A percentile compares a stretch with the other conserved stretches of the same genome.
phyloP scores from a whole-genome alignment of 106 monocot species.

The Acorus calamus region DNA sequence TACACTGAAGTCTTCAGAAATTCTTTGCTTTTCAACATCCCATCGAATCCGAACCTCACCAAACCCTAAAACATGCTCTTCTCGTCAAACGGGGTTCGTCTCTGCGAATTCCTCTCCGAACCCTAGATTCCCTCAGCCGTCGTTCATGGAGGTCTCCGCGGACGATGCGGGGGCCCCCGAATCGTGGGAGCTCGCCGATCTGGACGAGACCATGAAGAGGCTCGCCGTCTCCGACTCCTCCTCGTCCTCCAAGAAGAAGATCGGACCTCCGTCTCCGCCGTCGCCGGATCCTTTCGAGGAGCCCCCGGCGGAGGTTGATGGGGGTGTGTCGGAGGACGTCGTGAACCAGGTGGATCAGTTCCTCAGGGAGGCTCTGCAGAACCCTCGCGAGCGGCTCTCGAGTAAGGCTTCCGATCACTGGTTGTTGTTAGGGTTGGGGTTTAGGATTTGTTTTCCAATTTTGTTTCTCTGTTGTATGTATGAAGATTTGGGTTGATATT shows the following conservation, averaged over 20 bases:
- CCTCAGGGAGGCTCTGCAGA: constrained; percentile 79
- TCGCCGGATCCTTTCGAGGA: constrained; percentile 10
- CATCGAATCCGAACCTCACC: no score
- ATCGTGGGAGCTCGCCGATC: constrained; percentile 78
- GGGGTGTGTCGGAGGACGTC: constrained; percentile 20
- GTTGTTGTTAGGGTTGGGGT: background rate
- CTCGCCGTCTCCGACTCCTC: constrained; percentile 20
- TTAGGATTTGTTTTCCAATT: background rate
- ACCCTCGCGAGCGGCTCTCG: constrained; percentile 78
- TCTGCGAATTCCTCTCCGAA: no score
- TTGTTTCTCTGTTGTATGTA: background rate
- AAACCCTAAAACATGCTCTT: no score
- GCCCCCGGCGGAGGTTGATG: background rate
- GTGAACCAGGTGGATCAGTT: constrained; percentile 76
- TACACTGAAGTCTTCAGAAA: no score
- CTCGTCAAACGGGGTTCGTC: no score
- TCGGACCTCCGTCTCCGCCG: background rate
- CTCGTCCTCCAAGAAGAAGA: constrained; percentile 1
- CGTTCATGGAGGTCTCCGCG: constrained; percentile 8
- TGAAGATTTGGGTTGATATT: no score
- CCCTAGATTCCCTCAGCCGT: no score
- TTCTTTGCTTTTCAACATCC: no score
- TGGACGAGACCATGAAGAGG: constrained; percentile 50
- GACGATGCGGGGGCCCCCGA: constrained; percentile 37
- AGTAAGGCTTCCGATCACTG: constrained; percentile 23